A percentile compares a stretch with the other conserved stretches of the same genome.
Evolutionary conservation across 208 protist species (phyloP).

Genomic region (Spongospora subterranea): DNA sequence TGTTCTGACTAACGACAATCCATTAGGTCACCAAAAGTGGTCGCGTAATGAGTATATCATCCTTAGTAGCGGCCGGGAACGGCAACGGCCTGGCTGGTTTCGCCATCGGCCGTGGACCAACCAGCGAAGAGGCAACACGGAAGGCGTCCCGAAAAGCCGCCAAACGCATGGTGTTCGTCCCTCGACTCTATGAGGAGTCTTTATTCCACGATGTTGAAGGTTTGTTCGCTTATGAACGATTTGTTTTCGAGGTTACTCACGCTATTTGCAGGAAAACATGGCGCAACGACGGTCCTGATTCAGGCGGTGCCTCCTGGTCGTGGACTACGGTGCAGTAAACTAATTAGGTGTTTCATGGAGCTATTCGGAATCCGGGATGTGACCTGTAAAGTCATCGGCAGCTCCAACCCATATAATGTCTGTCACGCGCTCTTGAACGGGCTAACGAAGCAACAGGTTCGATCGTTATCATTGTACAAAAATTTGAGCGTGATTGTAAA

Average conservation of each 20-base stretch:
- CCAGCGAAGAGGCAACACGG: neutral
- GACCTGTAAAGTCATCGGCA: slow-evolving; percentile 2
- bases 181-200: slow-evolving; percentile 44
- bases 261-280: neutral
- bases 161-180: slow-evolving; percentile 20
- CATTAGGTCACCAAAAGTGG: slow-evolving; percentile 10
- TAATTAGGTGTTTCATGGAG: slow-evolving; percentile 20
- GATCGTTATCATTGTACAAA: neutral
- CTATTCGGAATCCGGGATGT: slow-evolving; percentile 15
- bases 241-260: neutral
- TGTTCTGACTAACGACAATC: neutral
- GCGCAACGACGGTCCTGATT: slow-evolving; percentile 26
- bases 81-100: slow-evolving; percentile 33
- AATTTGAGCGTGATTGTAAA: neutral
- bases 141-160: neutral
- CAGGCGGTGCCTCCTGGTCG: neutral
- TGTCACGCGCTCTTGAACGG: neutral
- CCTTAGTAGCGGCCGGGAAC: slow-evolving; percentile 7
- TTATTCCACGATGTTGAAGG: slow-evolving; percentile 1
- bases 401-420: slow-evolving; percentile 22
- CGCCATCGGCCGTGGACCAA: slow-evolving; percentile 17
- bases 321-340: neutral
- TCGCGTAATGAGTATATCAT: slow-evolving; percentile 13
- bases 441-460: slow-evolving; percentile 26
- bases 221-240: neutral